These are phyloP conservation scores for Bisporella sp. DNA, from an alignment of 2,329 filamentous ascomycete species.

Conservation along the genomic window DNA sequence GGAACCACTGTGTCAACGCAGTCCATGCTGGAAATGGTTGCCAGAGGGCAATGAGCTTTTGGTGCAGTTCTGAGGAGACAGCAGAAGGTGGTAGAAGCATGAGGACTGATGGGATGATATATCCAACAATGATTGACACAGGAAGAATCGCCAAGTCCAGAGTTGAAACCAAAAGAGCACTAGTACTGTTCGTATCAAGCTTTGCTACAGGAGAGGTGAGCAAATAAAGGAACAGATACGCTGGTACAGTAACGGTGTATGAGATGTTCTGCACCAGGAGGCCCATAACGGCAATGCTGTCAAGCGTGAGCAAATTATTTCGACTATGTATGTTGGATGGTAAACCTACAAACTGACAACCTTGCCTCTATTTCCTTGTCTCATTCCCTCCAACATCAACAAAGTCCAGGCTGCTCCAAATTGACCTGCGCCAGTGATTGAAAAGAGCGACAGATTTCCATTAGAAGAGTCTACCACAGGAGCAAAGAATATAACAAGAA, in stretches of 20 bases:
- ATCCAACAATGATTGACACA: slow-evolving; percentile 34
- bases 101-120: slow-evolving; percentile 35
- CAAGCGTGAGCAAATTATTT: slow-evolving; percentile 1
- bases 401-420: slow-evolving; percentile 23
- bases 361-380: slow-evolving; percentile 35
- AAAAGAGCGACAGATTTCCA: slow-evolving; percentile 14
- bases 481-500: slow-evolving; percentile 21
- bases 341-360: slow-evolving; percentile 34
- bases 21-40: slow-evolving; percentile 43
- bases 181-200: slow-evolving; percentile 14
- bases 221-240: slow-evolving; percentile 37
- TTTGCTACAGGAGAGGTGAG: slow-evolving; percentile 32
- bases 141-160: slow-evolving; percentile 29
- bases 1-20: slow-evolving; percentile 28
- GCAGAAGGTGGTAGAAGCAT: slow-evolving; percentile 36
- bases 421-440: slow-evolving; percentile 19
- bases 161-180: slow-evolving; percentile 21
- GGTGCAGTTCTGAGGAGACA: slow-evolving; percentile 35
- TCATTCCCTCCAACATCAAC: slow-evolving; percentile 36
- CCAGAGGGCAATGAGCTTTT: slow-evolving; percentile 41
- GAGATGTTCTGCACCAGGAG: slow-evolving; percentile 34
- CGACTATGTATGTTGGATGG: background rate
- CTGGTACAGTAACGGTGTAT: slow-evolving; percentile 36
- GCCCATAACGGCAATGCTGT: slow-evolving; percentile 32
- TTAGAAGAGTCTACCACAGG: slow-evolving; percentile 13